A percentile compares a stretch with the other conserved stretches of the same genome.
These are phyloP conservation scores for Colletotrichum tanaceti DNA, from an alignment of 2,329 filamentous ascomycete species.

Conservation along the genomic window DNA sequence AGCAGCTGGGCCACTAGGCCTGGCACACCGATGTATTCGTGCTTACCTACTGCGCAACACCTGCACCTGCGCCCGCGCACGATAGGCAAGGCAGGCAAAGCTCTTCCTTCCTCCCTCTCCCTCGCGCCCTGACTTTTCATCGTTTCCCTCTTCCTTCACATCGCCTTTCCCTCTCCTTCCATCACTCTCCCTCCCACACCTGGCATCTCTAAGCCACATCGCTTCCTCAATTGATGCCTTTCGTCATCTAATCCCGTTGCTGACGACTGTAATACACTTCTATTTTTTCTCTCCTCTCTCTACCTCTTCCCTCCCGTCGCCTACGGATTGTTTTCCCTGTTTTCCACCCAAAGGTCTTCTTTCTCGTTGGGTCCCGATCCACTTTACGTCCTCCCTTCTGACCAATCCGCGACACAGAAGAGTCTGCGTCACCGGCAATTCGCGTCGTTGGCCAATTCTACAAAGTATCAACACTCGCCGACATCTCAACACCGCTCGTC, in stretches of 20 bases:
- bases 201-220: conserved; percentile 28
- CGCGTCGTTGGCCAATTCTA: conserved; percentile 31
- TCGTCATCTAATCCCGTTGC: conserved; percentile 19
- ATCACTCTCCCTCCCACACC: conserved; percentile 23
- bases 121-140: conserved; percentile 8
- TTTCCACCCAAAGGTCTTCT: conserved; percentile 12
- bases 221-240: conserved; percentile 23
- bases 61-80: neutral
- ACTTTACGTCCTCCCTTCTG: conserved; percentile 28
- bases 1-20: conserved; percentile 4
- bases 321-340: conserved; percentile 23
- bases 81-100: conserved; percentile 9
- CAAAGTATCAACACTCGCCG: conserved; percentile 8
- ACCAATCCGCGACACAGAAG: conserved; percentile 37
- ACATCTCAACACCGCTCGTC: neutral
- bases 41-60: conserved; percentile 4
- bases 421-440: conserved; percentile 37
- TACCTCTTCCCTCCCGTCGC: conserved; percentile 24
- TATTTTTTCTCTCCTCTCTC: conserved; percentile 44
- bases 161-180: conserved; percentile 36
- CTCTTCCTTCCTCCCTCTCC: conserved; percentile 13
- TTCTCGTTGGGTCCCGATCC: conserved; percentile 16
- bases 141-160: conserved; percentile 35
- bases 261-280: conserved; percentile 29
- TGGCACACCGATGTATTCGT: neutral